Base-by-base conservation (phyloP, 2,329 filamentous ascomycete genomes). In the Cladosporium sp. region DNA sequence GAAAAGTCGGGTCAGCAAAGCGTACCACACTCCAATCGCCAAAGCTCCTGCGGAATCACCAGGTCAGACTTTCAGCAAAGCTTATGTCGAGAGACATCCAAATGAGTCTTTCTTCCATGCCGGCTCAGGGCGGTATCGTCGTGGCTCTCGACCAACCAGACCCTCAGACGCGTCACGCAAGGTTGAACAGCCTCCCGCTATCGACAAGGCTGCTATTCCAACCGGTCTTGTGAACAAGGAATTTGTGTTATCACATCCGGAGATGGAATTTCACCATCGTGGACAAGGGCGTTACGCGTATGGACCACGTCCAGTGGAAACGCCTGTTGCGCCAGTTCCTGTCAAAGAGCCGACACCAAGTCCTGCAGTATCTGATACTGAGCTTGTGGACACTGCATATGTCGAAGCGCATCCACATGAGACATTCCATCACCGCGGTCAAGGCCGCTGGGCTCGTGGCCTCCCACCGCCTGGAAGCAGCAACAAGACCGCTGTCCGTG, bases 371-470 rank as follows among this genome's bases (percentile, higher is more conserved):
- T 59, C 56, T 10, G 56, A 59, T 35, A 16, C 56, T 31, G 69
- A 44, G 55, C 67, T 73, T 10, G 68, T 73, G 23, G 69, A 71
- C 40, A 67, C 67, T 7, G 66, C 63, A 31, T 74, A 72, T 44
- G 72, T 74, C 35, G 64, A 72, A 11, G 67, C 69, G 28, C 73
- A 74, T 52, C 72, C 72, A 4, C 50, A 72, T 23, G 63, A 68
- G 53, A 73, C 69, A 2, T 75, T 75, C 58, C 68, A 74, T 50
- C 73, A 75, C 62, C 69, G 70, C 40, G 73, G 73, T 6, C 72
- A 74, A 66, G 73, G 73, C 14, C 70, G 72, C 10, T 75, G 72
- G 72, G 73, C 72, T 52, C 67, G 67, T 11, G 72, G 73, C 11
- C 59, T 74, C 29, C 74, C 74, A 11, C 71, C 73, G 8, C 62